Evolutionary conservation across 139 green algal species (phyloP).

Genomic region (Nannochloris sp.): DNA sequence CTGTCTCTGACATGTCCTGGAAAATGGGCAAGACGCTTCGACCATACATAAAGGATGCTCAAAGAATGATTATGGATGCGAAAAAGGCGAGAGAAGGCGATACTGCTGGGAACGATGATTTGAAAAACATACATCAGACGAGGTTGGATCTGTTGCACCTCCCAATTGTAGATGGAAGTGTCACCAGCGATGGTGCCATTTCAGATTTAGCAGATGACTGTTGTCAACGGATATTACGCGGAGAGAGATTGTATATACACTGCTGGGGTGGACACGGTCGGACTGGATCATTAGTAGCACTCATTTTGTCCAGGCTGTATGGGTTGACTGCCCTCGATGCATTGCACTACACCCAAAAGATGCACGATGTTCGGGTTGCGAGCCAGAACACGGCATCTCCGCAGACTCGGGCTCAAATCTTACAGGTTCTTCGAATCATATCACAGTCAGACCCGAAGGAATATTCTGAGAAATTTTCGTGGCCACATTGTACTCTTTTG

Average conservation of each 20-base stretch:
- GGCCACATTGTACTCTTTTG: not conserved
- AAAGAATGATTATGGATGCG: conserved; percentile 53
- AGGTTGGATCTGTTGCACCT: conserved; percentile 76
- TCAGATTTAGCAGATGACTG: conserved; percentile 64
- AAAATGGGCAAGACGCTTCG: conserved; percentile 50
- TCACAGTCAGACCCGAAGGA: not conserved
- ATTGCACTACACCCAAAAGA: conserved; percentile 58
- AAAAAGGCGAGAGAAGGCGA: conserved; percentile 25
- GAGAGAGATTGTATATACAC: conserved; percentile 65
- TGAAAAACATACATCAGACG: conserved; percentile 30
- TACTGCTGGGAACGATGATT: not conserved
- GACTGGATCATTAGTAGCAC: conserved; percentile 43
- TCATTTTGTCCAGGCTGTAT: conserved; percentile 67
- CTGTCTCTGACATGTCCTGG: conserved; percentile 56
- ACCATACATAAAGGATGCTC: conserved; percentile 74
- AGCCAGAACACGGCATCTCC: conserved; percentile 65
- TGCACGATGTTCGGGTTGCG: conserved; percentile 64
- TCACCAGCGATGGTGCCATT: conserved; percentile 51
- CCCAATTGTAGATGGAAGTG: conserved; percentile 64
- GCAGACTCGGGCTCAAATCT: conserved; percentile 60
- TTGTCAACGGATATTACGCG: conserved; percentile 53
- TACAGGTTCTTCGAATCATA: conserved; percentile 38
- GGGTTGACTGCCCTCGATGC: conserved; percentile 45
- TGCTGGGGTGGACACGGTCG: conserved; percentile 61
- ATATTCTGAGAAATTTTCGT: not conserved